Conservation (phyloP, 306 rosid species). For the Acacia crassicarpa region DNA sequence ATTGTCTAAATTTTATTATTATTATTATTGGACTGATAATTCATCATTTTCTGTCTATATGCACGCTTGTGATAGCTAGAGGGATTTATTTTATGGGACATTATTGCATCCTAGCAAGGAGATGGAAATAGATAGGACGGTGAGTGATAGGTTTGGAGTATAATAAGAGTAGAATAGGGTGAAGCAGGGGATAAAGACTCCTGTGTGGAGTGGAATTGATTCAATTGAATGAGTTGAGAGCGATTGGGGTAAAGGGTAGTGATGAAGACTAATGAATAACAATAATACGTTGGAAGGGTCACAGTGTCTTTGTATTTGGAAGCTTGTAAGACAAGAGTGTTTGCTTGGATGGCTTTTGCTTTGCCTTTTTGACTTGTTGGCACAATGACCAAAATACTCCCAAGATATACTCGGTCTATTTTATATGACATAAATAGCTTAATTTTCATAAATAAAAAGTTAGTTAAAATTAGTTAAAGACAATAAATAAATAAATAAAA, state of each 20-base stretch:
- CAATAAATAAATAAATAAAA: too few relatives aligned
- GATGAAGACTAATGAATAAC: not conserved
- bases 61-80: not conserved
- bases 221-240: conserved; percentile 19
- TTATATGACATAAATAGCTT: too few relatives aligned
- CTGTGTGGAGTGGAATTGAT: conserved; percentile 18
- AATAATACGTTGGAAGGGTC: conserved; percentile 16
- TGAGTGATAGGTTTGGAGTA: conserved; percentile 11
- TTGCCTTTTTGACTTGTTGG: conserved; percentile 1
- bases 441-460: too few relatives aligned
- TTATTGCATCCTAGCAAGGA: not conserved
- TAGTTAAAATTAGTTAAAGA: too few relatives aligned
- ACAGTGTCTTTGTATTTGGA: not conserved
- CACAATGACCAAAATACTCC: conserved; percentile 16
- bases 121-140: conserved; percentile 26
- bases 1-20: not conserved
- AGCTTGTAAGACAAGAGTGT: conserved; percentile 3
- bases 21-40: not conserved
- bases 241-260: not conserved
- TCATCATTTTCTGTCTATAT: not conserved
- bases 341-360: conserved; percentile 7
- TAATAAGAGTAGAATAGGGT: not conserved
- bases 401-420: not conserved
- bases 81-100: not conserved
- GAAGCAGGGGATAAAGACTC: conserved; percentile 26